Base-by-base conservation (phyloP, 768 basidiomycete genomes). In the Leccinum variicolor region DNA sequence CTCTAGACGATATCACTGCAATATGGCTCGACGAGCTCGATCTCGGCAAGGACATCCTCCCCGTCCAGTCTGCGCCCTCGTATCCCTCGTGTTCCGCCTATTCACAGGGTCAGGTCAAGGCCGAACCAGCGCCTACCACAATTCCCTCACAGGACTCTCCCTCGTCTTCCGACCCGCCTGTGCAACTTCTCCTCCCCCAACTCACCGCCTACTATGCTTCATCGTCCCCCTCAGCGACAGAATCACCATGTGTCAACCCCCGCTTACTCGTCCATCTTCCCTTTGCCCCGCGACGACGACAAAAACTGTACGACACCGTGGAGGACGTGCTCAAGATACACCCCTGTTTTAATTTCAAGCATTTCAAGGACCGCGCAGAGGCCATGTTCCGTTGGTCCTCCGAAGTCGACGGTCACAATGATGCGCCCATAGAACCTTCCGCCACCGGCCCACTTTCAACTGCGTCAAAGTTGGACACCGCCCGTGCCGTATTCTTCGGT, bases 11-110 rank as follows among this genome's bases (percentile, higher is more conserved):
- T 63, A 75, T 88, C 43, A 73, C 79, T 9, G 70, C 79, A 50
- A 77, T 86, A 43, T 89, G 85, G 85, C 77, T 88, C 21, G 75
- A 77, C 31, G 81, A 84, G 63, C 77, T 84, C 34, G 78, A 82
- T 45, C 68, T 75, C 28, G 62, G 59, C 50, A 71, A 65, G 53
- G 67, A 70, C 19, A 54, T 67, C 53, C 52, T 67, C 13, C 59
- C 66, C 43, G 54, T 61, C 53, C 62, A 66, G 21, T 26, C 66
- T 4, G 52, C 56, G 28, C 66, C 53, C 19, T 59, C 34, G 23
- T 62, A 53, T 41, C 4, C 59, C 8, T 67, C 69, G 2, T 66
- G 56, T 21, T 57, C 59, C 9, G 34, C 61, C 3, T 62, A 65
- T 19, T 10, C 62, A 8, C 53, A 45, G 1, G 60, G 48, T 60